Percentiles rank a stretch among this genome's conserved stretches.
Evolutionary conservation across 106 monocot genomes (phyloP).

Genomic region (Triglochin maritima): DNA sequence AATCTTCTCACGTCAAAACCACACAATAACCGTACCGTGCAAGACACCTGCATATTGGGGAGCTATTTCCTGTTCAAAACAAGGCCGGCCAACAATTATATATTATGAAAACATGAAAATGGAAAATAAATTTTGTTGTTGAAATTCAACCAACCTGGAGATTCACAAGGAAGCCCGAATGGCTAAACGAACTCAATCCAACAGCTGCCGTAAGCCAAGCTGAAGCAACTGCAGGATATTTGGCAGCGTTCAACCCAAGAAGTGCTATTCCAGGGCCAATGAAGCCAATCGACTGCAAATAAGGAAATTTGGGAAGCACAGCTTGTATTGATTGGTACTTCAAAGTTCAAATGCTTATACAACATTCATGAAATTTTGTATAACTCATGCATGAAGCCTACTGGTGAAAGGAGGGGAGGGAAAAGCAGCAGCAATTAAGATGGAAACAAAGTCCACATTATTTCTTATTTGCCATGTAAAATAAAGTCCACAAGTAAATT

Average conservation of each 20-base stretch:
- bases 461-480: background rate
- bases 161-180: conserved; percentile 91
- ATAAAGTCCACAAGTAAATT: background rate
- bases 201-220: conserved; percentile 82
- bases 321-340: too few species aligned
- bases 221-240: conserved; percentile 48
- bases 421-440: background rate
- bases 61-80: conserved; percentile 63
- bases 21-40: conserved; percentile 33
- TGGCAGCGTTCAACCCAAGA: conserved; percentile 58
- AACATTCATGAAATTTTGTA: too few species aligned
- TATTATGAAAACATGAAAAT: background rate
- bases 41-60: conserved; percentile 80
- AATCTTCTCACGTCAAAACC: background rate
- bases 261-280: conserved; percentile 72
- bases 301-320: background rate
- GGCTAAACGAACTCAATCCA: conserved; percentile 85
- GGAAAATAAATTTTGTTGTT: background rate
- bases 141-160: conserved; percentile 42
- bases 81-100: conserved; percentile 3
- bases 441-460: too few species aligned
- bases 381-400: background rate
- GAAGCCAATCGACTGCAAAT: conserved; percentile 80
- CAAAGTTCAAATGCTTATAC: too few species aligned
- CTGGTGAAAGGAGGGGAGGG: background rate